phyloP scores from a whole-genome alignment of 2,329 filamentous ascomycete species.

The Venturia oleaginea region DNA sequence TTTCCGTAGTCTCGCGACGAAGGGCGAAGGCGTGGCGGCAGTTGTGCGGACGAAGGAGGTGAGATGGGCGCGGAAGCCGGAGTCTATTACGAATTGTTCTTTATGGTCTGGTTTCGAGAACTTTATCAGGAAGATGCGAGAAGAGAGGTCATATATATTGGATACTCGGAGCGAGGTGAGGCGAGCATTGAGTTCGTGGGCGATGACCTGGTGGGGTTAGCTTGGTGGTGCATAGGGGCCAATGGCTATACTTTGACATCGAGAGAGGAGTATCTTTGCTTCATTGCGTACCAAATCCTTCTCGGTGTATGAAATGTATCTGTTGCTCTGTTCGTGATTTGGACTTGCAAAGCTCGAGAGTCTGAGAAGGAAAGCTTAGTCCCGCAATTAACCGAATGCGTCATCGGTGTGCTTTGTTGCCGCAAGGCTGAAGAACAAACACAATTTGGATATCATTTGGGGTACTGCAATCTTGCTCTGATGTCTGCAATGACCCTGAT shows the following conservation, averaged over 20 bases:
- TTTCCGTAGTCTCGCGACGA: constrained; percentile 79
- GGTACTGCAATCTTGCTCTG: background rate
- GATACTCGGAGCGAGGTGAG: constrained; percentile 73
- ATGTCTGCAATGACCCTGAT: no score
- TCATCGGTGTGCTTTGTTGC: background rate
- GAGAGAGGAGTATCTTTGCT: constrained; percentile 70
- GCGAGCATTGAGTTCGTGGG: constrained; percentile 75
- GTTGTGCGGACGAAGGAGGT: constrained; percentile 85
- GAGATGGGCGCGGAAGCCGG: constrained; percentile 90
- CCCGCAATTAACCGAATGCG: background rate
- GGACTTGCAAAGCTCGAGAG: background rate
- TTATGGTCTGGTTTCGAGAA: constrained; percentile 84
- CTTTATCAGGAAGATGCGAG: constrained; percentile 89
- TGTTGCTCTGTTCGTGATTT: background rate
- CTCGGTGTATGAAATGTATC: background rate
- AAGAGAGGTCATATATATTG: constrained; percentile 90
- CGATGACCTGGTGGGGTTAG: constrained; percentile 60
- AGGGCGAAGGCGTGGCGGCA: constrained; percentile 71
- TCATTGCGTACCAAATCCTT: constrained; percentile 42
- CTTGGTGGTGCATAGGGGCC: background rate
- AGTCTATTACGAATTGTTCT: constrained; percentile 86
- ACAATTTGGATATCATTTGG: background rate
- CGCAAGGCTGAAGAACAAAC: background rate
- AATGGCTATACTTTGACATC: constrained; percentile 54
- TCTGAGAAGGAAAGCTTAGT: background rate